Conservation (phyloP, 1,284 basidiomycete genomes). For the Baeospora myosura region DNA sequence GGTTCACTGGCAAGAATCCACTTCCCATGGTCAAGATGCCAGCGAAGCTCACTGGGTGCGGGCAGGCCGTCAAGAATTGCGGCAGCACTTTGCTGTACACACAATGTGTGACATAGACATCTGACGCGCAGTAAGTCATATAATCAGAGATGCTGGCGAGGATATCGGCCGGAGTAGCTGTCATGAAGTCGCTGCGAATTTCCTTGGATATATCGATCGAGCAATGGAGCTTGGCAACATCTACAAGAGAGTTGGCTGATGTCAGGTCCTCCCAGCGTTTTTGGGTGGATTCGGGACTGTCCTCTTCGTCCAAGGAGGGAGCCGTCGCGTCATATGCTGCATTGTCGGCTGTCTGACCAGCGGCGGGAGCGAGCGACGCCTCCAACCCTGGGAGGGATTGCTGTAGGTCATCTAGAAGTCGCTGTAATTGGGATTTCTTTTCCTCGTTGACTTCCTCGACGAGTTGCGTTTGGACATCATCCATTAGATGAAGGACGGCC, state of each 20-base stretch:
- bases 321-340: constrained; percentile 2
- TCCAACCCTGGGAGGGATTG: constrained; percentile 22
- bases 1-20: constrained; percentile 85
- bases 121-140: constrained; percentile 82
- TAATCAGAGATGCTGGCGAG: constrained; percentile 66
- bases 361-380: constrained; percentile 14
- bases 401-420: constrained; percentile 39
- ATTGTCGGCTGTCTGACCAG: constrained; percentile 13
- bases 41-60: constrained; percentile 89
- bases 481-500: constrained; percentile 43
- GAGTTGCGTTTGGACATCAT: constrained; percentile 39
- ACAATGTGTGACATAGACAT: constrained; percentile 80
- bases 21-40: constrained; percentile 91
- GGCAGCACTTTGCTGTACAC: constrained; percentile 83
- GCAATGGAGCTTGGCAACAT: constrained; percentile 90
- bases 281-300: constrained; percentile 31
- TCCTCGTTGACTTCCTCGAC: constrained; percentile 30
- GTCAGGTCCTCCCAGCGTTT: constrained; percentile 91
- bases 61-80: constrained; percentile 77
- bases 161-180: constrained; percentile 57
- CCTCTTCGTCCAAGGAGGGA: constrained; percentile 29
- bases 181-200: constrained; percentile 75
- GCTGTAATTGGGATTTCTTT: constrained; percentile 33
- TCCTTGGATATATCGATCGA: constrained; percentile 77
- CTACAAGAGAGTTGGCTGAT: constrained; percentile 86